Conservation (phyloP, 2,329 filamentous ascomycete species). For the Arthrobotrys pseudoclavata region DNA sequence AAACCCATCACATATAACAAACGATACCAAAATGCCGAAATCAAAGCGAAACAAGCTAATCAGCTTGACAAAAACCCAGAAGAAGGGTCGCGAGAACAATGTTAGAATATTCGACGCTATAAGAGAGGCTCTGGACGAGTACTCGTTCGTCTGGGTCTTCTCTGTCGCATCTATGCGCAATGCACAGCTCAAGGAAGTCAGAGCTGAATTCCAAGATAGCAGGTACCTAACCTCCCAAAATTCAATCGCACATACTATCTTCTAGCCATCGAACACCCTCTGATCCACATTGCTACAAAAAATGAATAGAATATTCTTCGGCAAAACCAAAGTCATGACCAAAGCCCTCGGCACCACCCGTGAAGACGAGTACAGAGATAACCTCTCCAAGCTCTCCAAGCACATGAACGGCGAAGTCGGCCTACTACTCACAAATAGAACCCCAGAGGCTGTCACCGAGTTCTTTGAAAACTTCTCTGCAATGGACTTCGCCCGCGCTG, state of each 20-base stretch:
- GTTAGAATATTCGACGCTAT: constrained; percentile 89
- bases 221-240: constrained; percentile 71
- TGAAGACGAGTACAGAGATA: constrained; percentile 76
- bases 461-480: constrained; percentile 81
- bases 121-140: constrained; percentile 84
- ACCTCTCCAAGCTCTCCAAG: constrained; percentile 73
- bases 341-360: constrained; percentile 86
- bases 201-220: constrained; percentile 85
- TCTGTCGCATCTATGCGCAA: constrained; percentile 98
- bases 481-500: constrained; percentile 91
- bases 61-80: constrained; percentile 89
- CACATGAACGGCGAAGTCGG: constrained; percentile 87
- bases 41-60: constrained; percentile 92
- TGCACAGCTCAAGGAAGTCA: constrained; percentile 91
- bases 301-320: constrained; percentile 86
- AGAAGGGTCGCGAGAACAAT: constrained; percentile 93
- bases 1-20: constrained; percentile 14
- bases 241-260: constrained; percentile 41
- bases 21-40: constrained; percentile 80
- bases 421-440: constrained; percentile 87
- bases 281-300: constrained; percentile 4
- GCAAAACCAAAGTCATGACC: constrained; percentile 99
- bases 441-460: constrained; percentile 75
- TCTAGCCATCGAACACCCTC: constrained; percentile 79
- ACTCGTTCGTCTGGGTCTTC: constrained; percentile 94